Base-by-base conservation (phyloP, 2,329 filamentous ascomycete species). In the Talaromyces pinophilus region DNA sequence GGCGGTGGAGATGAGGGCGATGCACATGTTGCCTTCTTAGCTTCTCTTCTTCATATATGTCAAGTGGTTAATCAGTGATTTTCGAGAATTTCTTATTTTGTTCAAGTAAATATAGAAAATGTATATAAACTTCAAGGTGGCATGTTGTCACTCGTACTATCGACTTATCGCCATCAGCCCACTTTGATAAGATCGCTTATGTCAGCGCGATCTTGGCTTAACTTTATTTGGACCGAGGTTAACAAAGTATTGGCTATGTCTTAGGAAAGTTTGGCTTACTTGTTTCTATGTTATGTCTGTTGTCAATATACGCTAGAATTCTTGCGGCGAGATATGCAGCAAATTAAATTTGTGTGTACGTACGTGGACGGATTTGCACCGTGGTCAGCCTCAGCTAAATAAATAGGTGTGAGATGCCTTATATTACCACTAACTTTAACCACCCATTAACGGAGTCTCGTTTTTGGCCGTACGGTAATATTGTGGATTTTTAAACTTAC, bases 1-100 rank as follows among this genome's bases (percentile, higher is more conserved):
- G 55, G 89, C 85, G 19, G 90, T 93, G 30, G 90, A 92, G 67
- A 92, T 81, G 55, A 93, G 82, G 59, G 88, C 88, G 79, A 93
- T 93, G 76, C 91, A 93, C 91, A 93, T 93, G 60, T 11, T 40
- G 42, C 38, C 28, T 46, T 17, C 13, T 52, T 52, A 0, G 13
- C 0, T 46, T 52, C 28, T 2, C 1, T 2, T 60, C 19, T 1
- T 3, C 11, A 40, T 30, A n/a, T 60, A 13, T 46, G 4, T n/a
- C 2, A 3, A 30, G 38, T 19, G 15, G 7, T 57, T 5, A 22
- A n/a, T 19, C 17, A n/a, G 10, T 19, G 15, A n/a, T 5, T 11
- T 54, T n/a, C 1, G 6, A 6, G 15, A 28, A 22, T 22, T 13
- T 22, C 4, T 25, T 48, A n/a, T 52, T 19, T 0, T 8, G 4